Evolutionary conservation across 2,329 filamentous ascomycete genomes (phyloP).

Genomic region (Fusarium nisikadoi): DNA sequence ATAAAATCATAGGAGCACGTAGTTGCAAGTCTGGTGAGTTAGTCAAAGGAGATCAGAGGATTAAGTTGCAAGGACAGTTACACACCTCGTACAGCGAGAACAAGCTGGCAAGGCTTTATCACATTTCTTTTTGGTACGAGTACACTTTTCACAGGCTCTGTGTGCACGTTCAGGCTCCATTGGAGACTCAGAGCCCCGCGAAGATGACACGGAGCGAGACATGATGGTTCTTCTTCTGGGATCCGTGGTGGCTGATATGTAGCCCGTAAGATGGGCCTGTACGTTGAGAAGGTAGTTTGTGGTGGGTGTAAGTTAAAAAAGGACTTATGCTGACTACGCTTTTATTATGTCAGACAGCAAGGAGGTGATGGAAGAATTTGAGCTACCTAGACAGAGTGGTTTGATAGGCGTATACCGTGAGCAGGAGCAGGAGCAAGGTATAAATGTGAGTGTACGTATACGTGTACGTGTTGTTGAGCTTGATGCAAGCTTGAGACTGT

Average conservation of each 20-base stretch:
- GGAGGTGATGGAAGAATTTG: conserved; percentile 1
- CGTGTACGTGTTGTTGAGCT: not conserved
- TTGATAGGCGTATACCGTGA: conserved; percentile 4
- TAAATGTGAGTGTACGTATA: not conserved
- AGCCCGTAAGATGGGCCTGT: conserved; percentile 23
- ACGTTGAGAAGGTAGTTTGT: not conserved
- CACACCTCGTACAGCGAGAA: conserved; percentile 50
- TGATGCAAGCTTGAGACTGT: not conserved
- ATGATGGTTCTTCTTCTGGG: conserved; percentile 36
- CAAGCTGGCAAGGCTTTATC: conserved; percentile 52
- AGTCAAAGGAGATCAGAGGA: not conserved
- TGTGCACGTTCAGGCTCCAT: conserved; percentile 49
- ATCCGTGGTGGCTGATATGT: conserved; percentile 31
- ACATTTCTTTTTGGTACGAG: conserved; percentile 53
- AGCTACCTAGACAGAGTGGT: conserved; percentile 7
- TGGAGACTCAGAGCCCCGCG: conserved; percentile 46
- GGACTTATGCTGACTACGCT: conserved; percentile 8
- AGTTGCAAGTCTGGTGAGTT: conserved; percentile 39
- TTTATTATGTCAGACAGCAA: conserved; percentile 30
- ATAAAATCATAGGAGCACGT: conserved; percentile 52
- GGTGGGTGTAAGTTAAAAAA: conserved; percentile 17
- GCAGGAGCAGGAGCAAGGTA: not conserved
- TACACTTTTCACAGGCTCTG: conserved; percentile 52
- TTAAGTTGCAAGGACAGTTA: not conserved
- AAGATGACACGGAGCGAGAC: conserved; percentile 44